These are phyloP conservation scores for Tetradesmus obliquus DNA, from an alignment of 139 green algal species.

Conservation along the genomic window DNA sequence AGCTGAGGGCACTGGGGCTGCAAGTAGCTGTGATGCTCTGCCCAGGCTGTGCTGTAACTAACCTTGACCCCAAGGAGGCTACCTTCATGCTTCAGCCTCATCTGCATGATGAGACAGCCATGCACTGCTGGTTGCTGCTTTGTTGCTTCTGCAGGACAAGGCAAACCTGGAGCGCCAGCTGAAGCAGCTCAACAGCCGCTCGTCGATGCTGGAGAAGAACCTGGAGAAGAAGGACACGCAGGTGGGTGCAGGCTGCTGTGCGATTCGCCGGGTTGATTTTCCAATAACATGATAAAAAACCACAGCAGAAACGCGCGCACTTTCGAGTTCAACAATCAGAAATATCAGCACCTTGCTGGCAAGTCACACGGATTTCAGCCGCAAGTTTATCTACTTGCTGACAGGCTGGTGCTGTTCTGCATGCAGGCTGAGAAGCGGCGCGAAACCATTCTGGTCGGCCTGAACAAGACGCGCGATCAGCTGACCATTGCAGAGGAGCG, in stretches of 20 bases:
- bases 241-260: slow-evolving; percentile 14
- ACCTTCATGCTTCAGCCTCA: neutral
- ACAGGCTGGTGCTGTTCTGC: neutral
- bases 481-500: slow-evolving; percentile 67
- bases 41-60: neutral
- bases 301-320: too few relatives aligned
- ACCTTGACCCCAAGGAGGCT: too few relatives aligned
- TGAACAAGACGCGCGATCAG: slow-evolving; percentile 76
- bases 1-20: neutral
- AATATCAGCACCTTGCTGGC: neutral
- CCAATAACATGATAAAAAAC: too few relatives aligned
- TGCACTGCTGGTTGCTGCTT: neutral
- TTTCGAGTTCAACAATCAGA: too few relatives aligned
- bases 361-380: neutral
- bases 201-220: slow-evolving; percentile 74
- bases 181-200: slow-evolving; percentile 72
- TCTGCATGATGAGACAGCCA: neutral
- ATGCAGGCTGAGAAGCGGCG: slow-evolving; percentile 74
- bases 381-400: neutral
- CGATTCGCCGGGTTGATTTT: too few relatives aligned
- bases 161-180: slow-evolving; percentile 85
- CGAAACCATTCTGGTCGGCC: slow-evolving; percentile 80
- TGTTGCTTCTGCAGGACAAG: slow-evolving; percentile 71
- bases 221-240: slow-evolving; percentile 74
- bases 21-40: neutral